Base-by-base conservation (phyloP, 345 rosid genomes). In the Salix koriyanagi region DNA sequence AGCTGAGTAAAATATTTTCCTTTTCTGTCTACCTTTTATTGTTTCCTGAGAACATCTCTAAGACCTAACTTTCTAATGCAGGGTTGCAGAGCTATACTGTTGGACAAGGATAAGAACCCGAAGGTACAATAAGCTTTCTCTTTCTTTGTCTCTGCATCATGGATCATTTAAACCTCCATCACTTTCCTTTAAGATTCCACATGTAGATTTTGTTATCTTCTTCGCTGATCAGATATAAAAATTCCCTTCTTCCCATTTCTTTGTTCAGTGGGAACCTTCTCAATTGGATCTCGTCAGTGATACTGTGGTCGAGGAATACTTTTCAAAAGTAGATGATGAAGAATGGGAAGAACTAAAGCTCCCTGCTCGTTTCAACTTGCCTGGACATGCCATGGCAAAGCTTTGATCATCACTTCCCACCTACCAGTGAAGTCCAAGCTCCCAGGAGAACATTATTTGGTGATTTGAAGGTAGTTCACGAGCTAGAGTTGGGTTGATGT, bases 51-150 rank as follows among this genome's bases (percentile, higher is more conserved):
- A 64, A 42, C 41, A 21, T 32, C 13, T 69, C 62, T 72, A 2
- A 73, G 44, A 65, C 25, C 44, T 54, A 1, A 12, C 52, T 9
- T 74, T 67, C 23, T 56, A 28, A 75, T 84, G 78, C 89, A 94
- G 98, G 98, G 98, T 73, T 91, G 97, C 88, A 89, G 98, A 83
- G 98, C 98, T 79, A 84, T 92, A 65, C 87, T 94, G 79, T 30
- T 91, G 73, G 98, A 92, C 58, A 94, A 94, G 83, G 98, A 90
- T 84, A 90, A 75, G 84, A 94, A 89, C 76, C 96, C 94, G 18
- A 91, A 91, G 96, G 98, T 92, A 50, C 69, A 46, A 50, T 14
- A 44, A 50, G 13, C 44, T 9, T 10, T 81, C 50, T 67, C 41
- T 77, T 73, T 71, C 73, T 76, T 10, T n/a, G 48, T 60, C 58